Conservation (phyloP, 176 grass and related monocot species). For the Zoysia pacifica region DNA sequence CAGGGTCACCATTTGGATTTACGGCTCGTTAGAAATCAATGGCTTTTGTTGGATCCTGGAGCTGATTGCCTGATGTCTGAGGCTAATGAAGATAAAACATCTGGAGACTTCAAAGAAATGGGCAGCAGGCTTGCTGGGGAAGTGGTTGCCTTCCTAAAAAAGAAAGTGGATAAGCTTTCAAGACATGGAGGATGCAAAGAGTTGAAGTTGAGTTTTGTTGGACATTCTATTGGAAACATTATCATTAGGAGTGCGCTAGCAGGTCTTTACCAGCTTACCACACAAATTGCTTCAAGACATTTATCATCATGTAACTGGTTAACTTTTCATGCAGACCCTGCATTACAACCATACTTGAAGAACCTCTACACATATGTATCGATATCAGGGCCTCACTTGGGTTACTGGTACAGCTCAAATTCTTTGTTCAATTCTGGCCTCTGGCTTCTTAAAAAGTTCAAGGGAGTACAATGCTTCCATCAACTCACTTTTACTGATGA, state of each 20-base stretch:
- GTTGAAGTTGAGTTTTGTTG: conserved; percentile 97
- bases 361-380: conserved; percentile 91
- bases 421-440: conserved; percentile 97
- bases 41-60: conserved; percentile 93
- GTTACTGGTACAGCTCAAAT: conserved; percentile 96
- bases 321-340: conserved; percentile 49
- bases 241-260: conserved; percentile 93
- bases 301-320: conserved; percentile 14
- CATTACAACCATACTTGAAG: conserved; percentile 81
- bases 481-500: conserved; percentile 94
- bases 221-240: conserved; percentile 96
- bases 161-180: conserved; percentile 81
- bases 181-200: conserved; percentile 85
- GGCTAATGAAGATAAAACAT: conserved; percentile 95
- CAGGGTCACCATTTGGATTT: conserved; percentile 98
- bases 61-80: conserved; percentile 98
- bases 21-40: conserved; percentile 91
- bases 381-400: conserved; percentile 91
- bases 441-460: conserved; percentile 92
- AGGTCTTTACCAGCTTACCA: conserved; percentile 50
- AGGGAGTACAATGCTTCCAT: conserved; percentile 90
- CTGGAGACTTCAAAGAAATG: conserved; percentile 96
- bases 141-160: conserved; percentile 73
- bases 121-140: conserved; percentile 80
- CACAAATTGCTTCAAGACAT: conserved; percentile 32